Evolutionary conservation across 1,284 basidiomycete species (phyloP).

Genomic region (Psilocybe mexicana): DNA sequence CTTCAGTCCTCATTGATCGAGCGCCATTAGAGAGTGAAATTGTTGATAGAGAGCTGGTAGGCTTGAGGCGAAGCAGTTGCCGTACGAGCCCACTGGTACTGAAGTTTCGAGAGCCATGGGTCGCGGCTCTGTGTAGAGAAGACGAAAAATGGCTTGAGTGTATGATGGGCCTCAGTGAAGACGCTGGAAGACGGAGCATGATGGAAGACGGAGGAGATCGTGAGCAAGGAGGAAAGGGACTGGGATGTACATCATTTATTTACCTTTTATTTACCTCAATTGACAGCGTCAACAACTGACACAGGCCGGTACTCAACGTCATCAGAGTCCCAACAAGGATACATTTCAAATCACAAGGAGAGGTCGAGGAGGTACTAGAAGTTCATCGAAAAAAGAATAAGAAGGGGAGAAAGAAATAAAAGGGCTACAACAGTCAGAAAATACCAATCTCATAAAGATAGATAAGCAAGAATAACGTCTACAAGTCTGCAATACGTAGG

Average conservation of each 20-base stretch:
- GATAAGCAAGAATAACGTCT: slow-evolving; percentile 6
- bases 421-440: slow-evolving; percentile 15
- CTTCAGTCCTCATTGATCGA: slow-evolving; percentile 33
- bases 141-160: slow-evolving; percentile 8
- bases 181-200: slow-evolving; percentile 19
- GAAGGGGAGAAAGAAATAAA: background rate
- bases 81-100: slow-evolving; percentile 15
- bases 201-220: background rate
- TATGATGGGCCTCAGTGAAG: slow-evolving; percentile 15
- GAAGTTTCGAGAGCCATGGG: slow-evolving; percentile 14
- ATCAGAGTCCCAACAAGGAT: background rate
- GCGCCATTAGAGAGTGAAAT: slow-evolving; percentile 21
- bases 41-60: slow-evolving; percentile 3
- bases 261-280: background rate
- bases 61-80: slow-evolving; percentile 11
- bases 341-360: background rate
- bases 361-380: slow-evolving; percentile 3
- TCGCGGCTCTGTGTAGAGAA: slow-evolving; percentile 10
- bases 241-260: background rate
- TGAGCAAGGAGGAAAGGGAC: background rate
- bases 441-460: slow-evolving; percentile 15
- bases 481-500: background rate
- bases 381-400: background rate
- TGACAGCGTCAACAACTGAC: background rate
- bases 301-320: slow-evolving; percentile 9